phyloP scores from a whole-genome alignment of 768 basidiomycete genomes.

The Russula abietina region DNA sequence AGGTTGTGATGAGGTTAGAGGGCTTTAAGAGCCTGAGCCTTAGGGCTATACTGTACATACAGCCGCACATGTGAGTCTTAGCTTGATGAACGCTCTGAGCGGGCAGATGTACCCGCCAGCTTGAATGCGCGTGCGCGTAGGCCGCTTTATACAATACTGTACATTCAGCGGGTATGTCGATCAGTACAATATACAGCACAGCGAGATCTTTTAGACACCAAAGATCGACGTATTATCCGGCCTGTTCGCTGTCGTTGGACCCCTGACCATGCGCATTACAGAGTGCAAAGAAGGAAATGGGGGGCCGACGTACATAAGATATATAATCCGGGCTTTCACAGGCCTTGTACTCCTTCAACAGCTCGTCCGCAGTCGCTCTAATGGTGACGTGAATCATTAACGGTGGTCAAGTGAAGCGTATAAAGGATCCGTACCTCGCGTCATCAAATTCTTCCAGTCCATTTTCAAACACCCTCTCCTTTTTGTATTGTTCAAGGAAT shows the following conservation, averaged over 20 bases:
- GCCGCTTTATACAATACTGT: too few relatives aligned
- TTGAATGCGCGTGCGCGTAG: too few relatives aligned
- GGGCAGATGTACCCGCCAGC: too few relatives aligned
- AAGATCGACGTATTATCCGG: constrained; percentile 7
- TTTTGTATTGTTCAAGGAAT: constrained; percentile 96
- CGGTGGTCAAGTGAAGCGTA: background rate
- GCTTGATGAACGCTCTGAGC: too few relatives aligned
- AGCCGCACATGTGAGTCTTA: too few relatives aligned
- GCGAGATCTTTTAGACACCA: background rate
- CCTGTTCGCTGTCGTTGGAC: constrained; percentile 20
- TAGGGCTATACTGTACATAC: background rate
- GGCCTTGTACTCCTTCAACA: constrained; percentile 91
- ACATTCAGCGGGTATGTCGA: constrained; percentile 15
- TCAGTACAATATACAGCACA: constrained; percentile 14
- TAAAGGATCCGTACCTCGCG: constrained; percentile 58
- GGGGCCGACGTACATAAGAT: constrained; percentile 54
- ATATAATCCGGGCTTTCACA: constrained; percentile 96
- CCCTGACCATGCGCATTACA: constrained; percentile 11
- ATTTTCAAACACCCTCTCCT: constrained; percentile 92
- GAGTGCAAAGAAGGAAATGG: background rate
- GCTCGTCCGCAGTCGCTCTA: constrained; percentile 79
- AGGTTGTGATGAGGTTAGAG: background rate
- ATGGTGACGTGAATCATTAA: constrained; percentile 1
- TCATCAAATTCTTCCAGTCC: constrained; percentile 95
- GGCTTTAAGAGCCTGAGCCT: background rate